Base-by-base conservation (phyloP, 129 eudicot species). In the Pseudognaphalium luteoalbum region DNA sequence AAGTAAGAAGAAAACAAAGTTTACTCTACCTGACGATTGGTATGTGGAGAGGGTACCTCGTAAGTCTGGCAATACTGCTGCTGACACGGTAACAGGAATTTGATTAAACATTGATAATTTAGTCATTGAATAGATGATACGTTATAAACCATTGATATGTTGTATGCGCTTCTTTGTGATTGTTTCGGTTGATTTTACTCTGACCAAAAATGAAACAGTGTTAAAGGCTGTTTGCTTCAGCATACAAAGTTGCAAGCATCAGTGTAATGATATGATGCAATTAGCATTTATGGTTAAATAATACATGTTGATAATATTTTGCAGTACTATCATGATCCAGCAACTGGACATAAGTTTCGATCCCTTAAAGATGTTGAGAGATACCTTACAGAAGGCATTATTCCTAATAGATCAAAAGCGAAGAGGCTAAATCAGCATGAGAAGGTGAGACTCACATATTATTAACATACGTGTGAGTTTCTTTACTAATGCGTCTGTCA, bases 1-100 rank as follows among this genome's bases (percentile, higher is more conserved):
- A 58, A 54, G 61, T 67, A 69, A 73, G 73, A 32, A 41, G 32
- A 35, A 35, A 65, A 33, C 86, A 6, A 58, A 82, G 52, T 73
- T 47, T 77, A 71, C 51, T 37, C 84, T 92, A 66, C 98, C 98
- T 52, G 92, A 90, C 71, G 93, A 92, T 74, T 89, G 98, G 98
- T 77, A 84, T 54, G 90, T 92, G 76, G 94, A 92, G 83, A 82
- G 88, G 81, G 89, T 83, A 11, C 92, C 93, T 6, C 91, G 98
- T 35, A 81, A 57, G 64, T 21, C 30, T 65, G 85, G 80, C 0
- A 21, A 25, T 66, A 57, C 34, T 16, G 35, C 35, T 62, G 15
- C n/a, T 66, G 96, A 90, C 86, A 87, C 81, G 93, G 97, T 92
- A 74, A 32, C 61, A 14, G 25, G 39, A 73, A 37, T 73, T 59